These are phyloP conservation scores for Rhododendron kiyosumense DNA, from an alignment of 148 eudicot species.

Conservation along the genomic window DNA sequence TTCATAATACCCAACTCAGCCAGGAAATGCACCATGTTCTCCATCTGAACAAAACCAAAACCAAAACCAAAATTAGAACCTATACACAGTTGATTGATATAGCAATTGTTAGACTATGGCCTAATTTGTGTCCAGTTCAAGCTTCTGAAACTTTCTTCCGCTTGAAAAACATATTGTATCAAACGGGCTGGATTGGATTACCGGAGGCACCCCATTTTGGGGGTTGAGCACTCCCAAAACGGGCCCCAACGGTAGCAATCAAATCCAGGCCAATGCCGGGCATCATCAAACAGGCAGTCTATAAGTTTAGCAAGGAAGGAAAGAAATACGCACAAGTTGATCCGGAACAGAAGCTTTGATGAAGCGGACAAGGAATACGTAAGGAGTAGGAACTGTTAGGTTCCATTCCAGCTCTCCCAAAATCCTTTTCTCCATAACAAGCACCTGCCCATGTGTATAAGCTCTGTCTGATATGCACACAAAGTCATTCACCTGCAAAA, in stretches of 20 bases:
- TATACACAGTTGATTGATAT: neutral
- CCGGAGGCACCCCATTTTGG: neutral
- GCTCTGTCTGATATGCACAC: slow-evolving; percentile 72
- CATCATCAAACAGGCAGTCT: neutral
- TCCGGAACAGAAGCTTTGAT: slow-evolving; percentile 66
- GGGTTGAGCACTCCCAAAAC: no score
- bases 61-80: neutral
- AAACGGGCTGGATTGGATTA: neutral
- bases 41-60: slow-evolving; percentile 29
- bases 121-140: no score
- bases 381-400: slow-evolving; percentile 79
- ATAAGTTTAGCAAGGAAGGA: neutral
- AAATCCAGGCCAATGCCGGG: no score
- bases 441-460: slow-evolving; percentile 52
- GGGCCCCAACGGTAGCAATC: no score
- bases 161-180: neutral
- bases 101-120: neutral
- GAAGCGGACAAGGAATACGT: slow-evolving; percentile 66
- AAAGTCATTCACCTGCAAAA: slow-evolving; percentile 45
- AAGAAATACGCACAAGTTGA: slow-evolving; percentile 27
- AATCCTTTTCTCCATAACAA: slow-evolving; percentile 66
- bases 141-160: no score
- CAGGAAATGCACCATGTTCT: slow-evolving; percentile 60
- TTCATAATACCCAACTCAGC: slow-evolving; percentile 78
- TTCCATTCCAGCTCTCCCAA: slow-evolving; percentile 63